phyloP scores from a whole-genome alignment of 306 rosid genomes.

The Oxytropis ochrocephala region DNA sequence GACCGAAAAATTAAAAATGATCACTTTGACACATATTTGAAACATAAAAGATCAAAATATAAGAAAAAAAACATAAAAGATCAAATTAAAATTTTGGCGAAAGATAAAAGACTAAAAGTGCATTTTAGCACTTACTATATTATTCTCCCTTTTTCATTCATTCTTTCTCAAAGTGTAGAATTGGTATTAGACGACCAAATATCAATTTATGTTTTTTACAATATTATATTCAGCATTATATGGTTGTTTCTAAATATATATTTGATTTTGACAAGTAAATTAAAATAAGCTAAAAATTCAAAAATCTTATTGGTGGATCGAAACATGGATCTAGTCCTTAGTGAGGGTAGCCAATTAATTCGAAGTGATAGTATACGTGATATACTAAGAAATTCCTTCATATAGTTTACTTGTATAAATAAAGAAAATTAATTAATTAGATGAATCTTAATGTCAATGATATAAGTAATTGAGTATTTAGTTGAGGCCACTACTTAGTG shows the following conservation, averaged over 20 bases:
- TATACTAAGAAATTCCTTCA: neutral
- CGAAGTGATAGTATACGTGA: slow-evolving; percentile 8
- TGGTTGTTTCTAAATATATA: neutral
- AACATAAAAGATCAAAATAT: too few relatives aligned
- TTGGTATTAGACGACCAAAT: too few relatives aligned
- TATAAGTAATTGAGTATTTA: neutral
- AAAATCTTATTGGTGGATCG: slow-evolving; percentile 1
- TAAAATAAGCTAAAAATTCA: neutral
- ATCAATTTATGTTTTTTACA: too few relatives aligned
- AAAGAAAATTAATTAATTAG: neutral
- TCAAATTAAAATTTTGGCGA: too few relatives aligned
- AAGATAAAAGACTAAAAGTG: too few relatives aligned
- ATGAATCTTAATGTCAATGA: slow-evolving; percentile 27
- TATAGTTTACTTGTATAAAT: neutral
- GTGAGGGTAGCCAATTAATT: slow-evolving; percentile 15
- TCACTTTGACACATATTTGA: too few relatives aligned
- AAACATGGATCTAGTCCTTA: neutral
- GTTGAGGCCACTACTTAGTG: slow-evolving; percentile 33
- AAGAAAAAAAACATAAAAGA: too few relatives aligned
- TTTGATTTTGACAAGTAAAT: slow-evolving; percentile 16
- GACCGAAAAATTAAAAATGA: too few relatives aligned
- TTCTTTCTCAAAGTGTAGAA: too few relatives aligned
- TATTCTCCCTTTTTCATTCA: too few relatives aligned
- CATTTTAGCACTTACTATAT: too few relatives aligned
- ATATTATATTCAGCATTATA: too few relatives aligned